Conservation (phyloP, 768 basidiomycete genomes). For the Auricularia sp. region DNA sequence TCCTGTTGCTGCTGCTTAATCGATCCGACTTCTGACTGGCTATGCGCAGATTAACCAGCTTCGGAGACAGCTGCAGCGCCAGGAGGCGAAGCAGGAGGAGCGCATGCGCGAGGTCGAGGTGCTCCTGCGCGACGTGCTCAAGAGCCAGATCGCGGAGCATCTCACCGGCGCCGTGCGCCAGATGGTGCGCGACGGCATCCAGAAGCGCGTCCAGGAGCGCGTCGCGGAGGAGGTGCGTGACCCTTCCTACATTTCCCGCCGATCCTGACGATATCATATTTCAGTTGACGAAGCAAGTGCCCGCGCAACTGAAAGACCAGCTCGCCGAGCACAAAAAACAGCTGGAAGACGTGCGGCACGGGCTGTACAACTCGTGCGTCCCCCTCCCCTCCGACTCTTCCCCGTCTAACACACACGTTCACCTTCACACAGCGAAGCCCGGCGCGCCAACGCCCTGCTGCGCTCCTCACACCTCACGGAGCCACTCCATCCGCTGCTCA, state of each 20-base stretch:
- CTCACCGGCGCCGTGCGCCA: slow-evolving; percentile 28
- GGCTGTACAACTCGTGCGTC: slow-evolving; percentile 40
- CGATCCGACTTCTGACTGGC: no score
- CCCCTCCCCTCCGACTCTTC: neutral
- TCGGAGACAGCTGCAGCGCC: slow-evolving; percentile 27
- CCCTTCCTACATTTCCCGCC: neutral
- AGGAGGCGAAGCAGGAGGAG: slow-evolving; percentile 30
- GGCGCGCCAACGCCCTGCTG: slow-evolving; percentile 33
- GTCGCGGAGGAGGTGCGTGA: slow-evolving; percentile 34
- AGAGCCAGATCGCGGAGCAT: slow-evolving; percentile 32
- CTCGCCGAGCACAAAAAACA: slow-evolving; percentile 33
- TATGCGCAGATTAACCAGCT: slow-evolving; percentile 31
- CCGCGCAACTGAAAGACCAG: slow-evolving; percentile 17
- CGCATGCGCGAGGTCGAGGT: slow-evolving; percentile 28
- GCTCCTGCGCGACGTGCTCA: slow-evolving; percentile 30
- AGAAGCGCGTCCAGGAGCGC: slow-evolving; percentile 29
- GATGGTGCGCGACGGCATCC: slow-evolving; percentile 27
- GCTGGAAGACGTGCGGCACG: slow-evolving; percentile 33
- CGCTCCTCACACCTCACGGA: slow-evolving; percentile 27
- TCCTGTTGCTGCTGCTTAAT: slow-evolving; percentile 10
- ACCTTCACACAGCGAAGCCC: slow-evolving; percentile 32
- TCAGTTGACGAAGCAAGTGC: slow-evolving; percentile 5
- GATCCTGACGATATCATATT: neutral
- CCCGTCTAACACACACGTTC: neutral
- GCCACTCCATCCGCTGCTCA: slow-evolving; percentile 40